A percentile compares a stretch with the other conserved stretches of the same genome.
Conservation (phyloP, 805 yeast species). For the Wickerhamiella slavikovae region DNA sequence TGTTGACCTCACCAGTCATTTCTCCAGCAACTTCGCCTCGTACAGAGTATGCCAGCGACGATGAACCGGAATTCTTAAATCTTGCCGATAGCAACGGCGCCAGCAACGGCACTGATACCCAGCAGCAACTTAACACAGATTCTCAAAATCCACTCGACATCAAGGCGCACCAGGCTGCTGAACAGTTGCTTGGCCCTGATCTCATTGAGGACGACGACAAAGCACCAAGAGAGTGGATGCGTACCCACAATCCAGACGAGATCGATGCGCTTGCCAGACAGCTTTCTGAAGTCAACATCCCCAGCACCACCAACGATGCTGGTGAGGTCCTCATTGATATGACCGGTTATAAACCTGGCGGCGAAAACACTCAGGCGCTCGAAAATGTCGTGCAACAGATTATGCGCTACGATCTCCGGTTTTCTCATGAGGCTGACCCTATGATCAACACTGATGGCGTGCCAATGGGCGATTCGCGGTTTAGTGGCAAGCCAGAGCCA, state of each 20-base stretch:
- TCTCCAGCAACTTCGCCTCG: constrained; percentile 37
- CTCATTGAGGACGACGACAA: neutral
- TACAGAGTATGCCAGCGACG: constrained; percentile 8
- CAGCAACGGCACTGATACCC: neutral
- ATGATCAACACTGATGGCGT: neutral
- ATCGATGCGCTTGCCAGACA: constrained; percentile 10
- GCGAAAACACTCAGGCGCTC: constrained; percentile 35
- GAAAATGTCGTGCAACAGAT: constrained; percentile 58
- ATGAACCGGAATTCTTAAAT: constrained; percentile 12
- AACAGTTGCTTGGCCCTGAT: neutral
- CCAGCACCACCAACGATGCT: constrained; percentile 67
- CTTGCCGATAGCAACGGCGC: too few relatives aligned
- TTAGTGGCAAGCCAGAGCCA: neutral
- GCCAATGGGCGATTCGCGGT: neutral
- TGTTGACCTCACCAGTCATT: constrained; percentile 72
- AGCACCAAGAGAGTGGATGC: constrained; percentile 2
- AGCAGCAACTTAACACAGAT: neutral
- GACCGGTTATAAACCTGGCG: constrained; percentile 83
- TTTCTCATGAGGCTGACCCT: neutral
- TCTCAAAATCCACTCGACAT: neutral
- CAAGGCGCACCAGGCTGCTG: neutral
- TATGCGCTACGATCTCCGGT: constrained; percentile 46
- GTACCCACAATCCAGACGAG: constrained; percentile 8
- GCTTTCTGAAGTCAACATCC: constrained; percentile 42
- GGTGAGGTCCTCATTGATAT: constrained; percentile 84